These are phyloP conservation scores for Mycena metata DNA, from an alignment of 768 basidiomycete species.

Conservation along the genomic window DNA sequence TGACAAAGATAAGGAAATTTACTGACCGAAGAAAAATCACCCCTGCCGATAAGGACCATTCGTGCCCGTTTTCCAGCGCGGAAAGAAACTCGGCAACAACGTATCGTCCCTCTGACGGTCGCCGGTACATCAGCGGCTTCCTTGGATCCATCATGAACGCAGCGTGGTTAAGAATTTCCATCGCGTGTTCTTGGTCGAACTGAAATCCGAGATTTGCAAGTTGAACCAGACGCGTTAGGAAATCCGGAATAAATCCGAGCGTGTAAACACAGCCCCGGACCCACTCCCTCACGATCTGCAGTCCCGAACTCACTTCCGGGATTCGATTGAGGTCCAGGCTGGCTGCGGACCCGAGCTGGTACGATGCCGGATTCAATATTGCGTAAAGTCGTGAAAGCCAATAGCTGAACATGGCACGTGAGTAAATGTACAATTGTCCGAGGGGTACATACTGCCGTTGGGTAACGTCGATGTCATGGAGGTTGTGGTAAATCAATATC, in stretches of 20 bases:
- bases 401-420: constrained; percentile 46
- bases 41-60: constrained; percentile 49
- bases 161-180: constrained; percentile 51
- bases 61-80: constrained; percentile 46
- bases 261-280: constrained; percentile 55
- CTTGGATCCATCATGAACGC: constrained; percentile 40
- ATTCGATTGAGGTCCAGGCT: constrained; percentile 52
- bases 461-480: constrained; percentile 37
- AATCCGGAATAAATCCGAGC: constrained; percentile 45
- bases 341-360: constrained; percentile 59
- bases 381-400: constrained; percentile 65
- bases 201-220: constrained; percentile 53
- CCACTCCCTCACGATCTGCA: constrained; percentile 62
- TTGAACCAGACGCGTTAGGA: constrained; percentile 58
- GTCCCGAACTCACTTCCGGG: constrained; percentile 53
- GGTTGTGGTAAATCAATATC: constrained; percentile 59
- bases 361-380: constrained; percentile 60
- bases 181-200: constrained; percentile 53
- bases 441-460: constrained; percentile 46
- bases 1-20: background rate
- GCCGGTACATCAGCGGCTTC: constrained; percentile 36
- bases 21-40: constrained; percentile 58
- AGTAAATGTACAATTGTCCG: too few species aligned
- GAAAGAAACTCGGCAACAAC: constrained; percentile 50
- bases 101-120: constrained; percentile 22